These are phyloP conservation scores for Pseudocercospora macadamiae DNA, from an alignment of 2,329 filamentous ascomycete genomes.

Conservation along the genomic window DNA sequence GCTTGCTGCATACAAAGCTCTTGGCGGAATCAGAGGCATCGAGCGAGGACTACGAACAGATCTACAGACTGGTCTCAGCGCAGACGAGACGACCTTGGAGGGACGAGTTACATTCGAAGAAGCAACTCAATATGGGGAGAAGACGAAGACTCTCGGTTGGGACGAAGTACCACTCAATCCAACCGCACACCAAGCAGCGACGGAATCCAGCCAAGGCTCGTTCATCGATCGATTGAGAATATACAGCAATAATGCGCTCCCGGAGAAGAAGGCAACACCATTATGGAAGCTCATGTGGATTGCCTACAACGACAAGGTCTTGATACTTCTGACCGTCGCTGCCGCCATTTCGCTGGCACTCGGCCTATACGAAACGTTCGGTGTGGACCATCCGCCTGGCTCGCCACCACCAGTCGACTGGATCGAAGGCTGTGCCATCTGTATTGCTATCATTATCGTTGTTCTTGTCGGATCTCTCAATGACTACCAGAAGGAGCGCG, in stretches of 20 bases:
- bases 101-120: conserved; percentile 70
- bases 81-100: conserved; percentile 68
- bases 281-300: conserved; percentile 76
- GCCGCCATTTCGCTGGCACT: conserved; percentile 74
- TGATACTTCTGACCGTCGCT: conserved; percentile 71
- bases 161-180: conserved; percentile 29
- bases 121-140: conserved; percentile 40
- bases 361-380: conserved; percentile 67
- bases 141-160: conserved; percentile 31
- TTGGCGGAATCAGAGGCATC: conserved; percentile 74
- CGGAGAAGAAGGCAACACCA: conserved; percentile 69
- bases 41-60: conserved; percentile 74
- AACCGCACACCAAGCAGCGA: conserved; percentile 27
- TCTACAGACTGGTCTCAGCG: conserved; percentile 65
- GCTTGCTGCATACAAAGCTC: conserved; percentile 70
- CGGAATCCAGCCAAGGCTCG: conserved; percentile 29
- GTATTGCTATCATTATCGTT: conserved; percentile 74
- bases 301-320: conserved; percentile 79
- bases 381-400: conserved; percentile 50
- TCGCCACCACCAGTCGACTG: conserved; percentile 61
- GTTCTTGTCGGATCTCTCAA: conserved; percentile 76
- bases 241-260: conserved; percentile 70
- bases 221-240: conserved; percentile 69
- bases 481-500: conserved; percentile 80
- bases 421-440: conserved; percentile 82